Evolutionary conservation across 768 basidiomycete genomes (phyloP).

Genomic region (Tylopilus intermedius): DNA sequence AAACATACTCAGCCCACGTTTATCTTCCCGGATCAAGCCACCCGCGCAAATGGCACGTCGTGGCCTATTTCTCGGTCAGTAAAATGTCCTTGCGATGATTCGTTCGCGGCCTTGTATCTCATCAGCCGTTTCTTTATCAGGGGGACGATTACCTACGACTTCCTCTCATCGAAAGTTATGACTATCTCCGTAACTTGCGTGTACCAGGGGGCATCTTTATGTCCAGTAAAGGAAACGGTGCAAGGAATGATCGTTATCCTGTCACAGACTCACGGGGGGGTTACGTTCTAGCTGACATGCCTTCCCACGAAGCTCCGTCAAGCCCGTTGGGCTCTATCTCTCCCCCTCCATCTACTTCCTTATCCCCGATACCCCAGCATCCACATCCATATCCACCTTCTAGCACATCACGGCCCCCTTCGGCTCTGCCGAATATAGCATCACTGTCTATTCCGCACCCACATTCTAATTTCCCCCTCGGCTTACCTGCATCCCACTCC

Average conservation of each 20-base stretch:
- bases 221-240: constrained; percentile 54
- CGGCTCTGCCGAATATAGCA: constrained; percentile 24
- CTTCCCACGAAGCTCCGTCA: constrained; percentile 15
- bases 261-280: constrained; percentile 16
- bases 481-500: constrained; percentile 4
- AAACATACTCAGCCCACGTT: constrained; percentile 77
- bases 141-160: constrained; percentile 64
- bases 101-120: not conserved
- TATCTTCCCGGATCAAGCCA: constrained; percentile 54
- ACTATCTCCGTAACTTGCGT: constrained; percentile 62
- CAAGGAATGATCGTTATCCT: constrained; percentile 24
- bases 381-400: constrained; percentile 9
- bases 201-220: constrained; percentile 70
- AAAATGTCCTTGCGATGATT: constrained; percentile 1
- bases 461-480: constrained; percentile 1
- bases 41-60: constrained; percentile 76
- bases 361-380: constrained; percentile 13
- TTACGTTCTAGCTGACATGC: constrained; percentile 8
- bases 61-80: constrained; percentile 74
- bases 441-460: constrained; percentile 8
- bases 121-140: constrained; percentile 31
- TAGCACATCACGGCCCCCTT: constrained; percentile 1
- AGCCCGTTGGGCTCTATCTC: constrained; percentile 14
- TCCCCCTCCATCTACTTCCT: constrained; percentile 9
- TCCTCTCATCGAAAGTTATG: constrained; percentile 70